phyloP scores from a whole-genome alignment of 208 protist genomes.

The Trypanosoma scelopori region DNA sequence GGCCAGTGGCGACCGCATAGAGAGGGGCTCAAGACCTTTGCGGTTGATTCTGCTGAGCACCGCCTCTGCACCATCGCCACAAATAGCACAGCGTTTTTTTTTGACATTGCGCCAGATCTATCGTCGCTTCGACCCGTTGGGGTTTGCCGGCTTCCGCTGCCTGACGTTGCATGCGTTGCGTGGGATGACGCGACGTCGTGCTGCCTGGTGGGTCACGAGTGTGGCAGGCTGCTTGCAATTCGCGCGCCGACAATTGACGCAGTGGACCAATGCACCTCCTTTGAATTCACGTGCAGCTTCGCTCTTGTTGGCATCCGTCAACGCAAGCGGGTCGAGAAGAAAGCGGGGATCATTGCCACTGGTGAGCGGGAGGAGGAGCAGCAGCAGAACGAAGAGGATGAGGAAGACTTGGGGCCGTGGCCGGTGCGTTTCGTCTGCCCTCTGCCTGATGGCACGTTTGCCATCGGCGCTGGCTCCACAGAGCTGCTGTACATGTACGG shows the following conservation, averaged over 20 bases:
- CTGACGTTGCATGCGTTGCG: constrained; percentile 47
- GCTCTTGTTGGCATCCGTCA: constrained; percentile 78
- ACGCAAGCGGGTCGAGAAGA: constrained; percentile 54
- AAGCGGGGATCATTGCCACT: constrained; percentile 45
- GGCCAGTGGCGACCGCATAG: constrained; percentile 74
- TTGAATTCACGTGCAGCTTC: constrained; percentile 65
- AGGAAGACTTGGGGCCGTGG: constrained; percentile 77
- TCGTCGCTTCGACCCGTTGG: constrained; percentile 62
- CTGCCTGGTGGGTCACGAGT: constrained; percentile 70
- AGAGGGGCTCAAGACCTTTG: constrained; percentile 54
- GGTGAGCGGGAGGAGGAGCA: constrained; percentile 55
- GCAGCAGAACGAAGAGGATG: constrained; percentile 56
- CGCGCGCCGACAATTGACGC: constrained; percentile 35
- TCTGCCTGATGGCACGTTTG: constrained; percentile 45
- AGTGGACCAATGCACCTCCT: constrained; percentile 64
- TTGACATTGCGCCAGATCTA: constrained; percentile 44
- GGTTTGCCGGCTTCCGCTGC: constrained; percentile 69
- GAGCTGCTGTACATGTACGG: constrained; percentile 81
- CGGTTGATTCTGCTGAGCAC: constrained; percentile 51
- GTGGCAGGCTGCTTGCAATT: constrained; percentile 72
- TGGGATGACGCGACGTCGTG: constrained; percentile 63
- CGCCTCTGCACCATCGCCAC: constrained; percentile 81
- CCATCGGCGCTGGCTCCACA: constrained; percentile 58
- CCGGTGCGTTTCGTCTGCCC: constrained; percentile 48
- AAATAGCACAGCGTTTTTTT: constrained; percentile 94